Evolutionary conservation across 1,284 basidiomycete genomes (phyloP), one percentile per base, ranked within the genome.

Genomic region (Trichosporon sp.): DNA sequence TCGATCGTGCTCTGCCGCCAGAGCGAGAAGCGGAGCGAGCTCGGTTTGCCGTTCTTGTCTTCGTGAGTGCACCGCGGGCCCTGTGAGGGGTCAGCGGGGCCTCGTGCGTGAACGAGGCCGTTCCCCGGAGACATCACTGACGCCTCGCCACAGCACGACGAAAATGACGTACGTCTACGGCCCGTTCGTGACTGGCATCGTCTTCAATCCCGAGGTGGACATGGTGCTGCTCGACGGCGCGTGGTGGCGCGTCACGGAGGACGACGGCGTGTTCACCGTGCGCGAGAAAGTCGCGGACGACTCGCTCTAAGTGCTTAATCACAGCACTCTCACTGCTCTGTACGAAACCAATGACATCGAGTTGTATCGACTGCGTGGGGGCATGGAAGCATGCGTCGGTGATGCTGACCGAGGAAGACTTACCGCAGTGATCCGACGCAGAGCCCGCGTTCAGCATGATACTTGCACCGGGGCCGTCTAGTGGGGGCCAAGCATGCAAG

Each of bases 171-270:
- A 54, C 63, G 65, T 70, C 8, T 56, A 71, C 32, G 72, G 72
- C 1, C 72, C 72, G n/a, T 71, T 73, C 56, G 66, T 54, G 5
- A 70, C 72, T 5, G 65, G 69, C 16, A 26, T 74, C 6, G 26
- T 72, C 16, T 61, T 63, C 48, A 68, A 51, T 40, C 63, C 66
- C 16, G 69, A 72, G 6, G 71, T 74, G 16, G 73, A 74, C 68
- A 72, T 74, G 71, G 64, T 74, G 10, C 67, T 72, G 4, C 68
- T 74, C 10, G 73, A 74, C 59, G 68, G 63, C 6, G 59, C 63
- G 6, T 74, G 73, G 73, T 74, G 73, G 73, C 69, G 71, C 38
- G 56, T 51, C 59, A 65, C 63, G n/a, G 68, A 69, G 16, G 73
- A 72, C 0, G 71, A 71, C 12, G 68, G 69, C n/a, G 51, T 63